Conservation (phyloP, 257 asterid species). For the Cordia subcordata region DNA sequence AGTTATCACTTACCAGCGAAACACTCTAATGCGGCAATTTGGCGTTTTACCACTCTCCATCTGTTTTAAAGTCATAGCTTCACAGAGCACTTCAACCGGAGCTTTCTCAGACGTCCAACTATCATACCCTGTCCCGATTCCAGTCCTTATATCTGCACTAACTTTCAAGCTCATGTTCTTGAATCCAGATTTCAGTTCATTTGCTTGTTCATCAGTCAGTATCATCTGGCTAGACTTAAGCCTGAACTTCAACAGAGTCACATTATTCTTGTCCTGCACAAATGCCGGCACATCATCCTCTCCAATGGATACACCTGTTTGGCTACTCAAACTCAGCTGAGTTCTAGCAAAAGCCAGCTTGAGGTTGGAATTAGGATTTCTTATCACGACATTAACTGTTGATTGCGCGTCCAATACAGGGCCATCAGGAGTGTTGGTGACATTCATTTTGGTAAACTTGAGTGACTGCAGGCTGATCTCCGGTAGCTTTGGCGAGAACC, state of each 20-base stretch:
- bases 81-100: slow-evolving; percentile 13
- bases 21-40: slow-evolving; percentile 6
- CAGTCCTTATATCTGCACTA: slow-evolving; percentile 5
- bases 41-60: slow-evolving; percentile 12
- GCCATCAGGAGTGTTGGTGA: slow-evolving; percentile 19
- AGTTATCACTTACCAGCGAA: slow-evolving; percentile 6
- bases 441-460: slow-evolving; percentile 23
- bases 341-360: slow-evolving; percentile 27
- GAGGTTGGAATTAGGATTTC: slow-evolving; percentile 35
- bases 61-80: slow-evolving; percentile 12
- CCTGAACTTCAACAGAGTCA: slow-evolving; percentile 8
- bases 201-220: neutral
- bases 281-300: slow-evolving; percentile 7
- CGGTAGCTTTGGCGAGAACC: slow-evolving; percentile 47
- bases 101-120: slow-evolving; percentile 6
- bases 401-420: slow-evolving; percentile 22
- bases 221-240: neutral
- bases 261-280: slow-evolving; percentile 2
- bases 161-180: slow-evolving; percentile 12
- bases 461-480: slow-evolving; percentile 28
- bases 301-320: slow-evolving; percentile 4
- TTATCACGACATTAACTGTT: slow-evolving; percentile 15
- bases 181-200: neutral
- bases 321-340: slow-evolving; percentile 13
- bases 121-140: slow-evolving; percentile 8